phyloP scores from a whole-genome alignment of 192 early-diverging fungal species.

The Allomyces macrogynus region DNA sequence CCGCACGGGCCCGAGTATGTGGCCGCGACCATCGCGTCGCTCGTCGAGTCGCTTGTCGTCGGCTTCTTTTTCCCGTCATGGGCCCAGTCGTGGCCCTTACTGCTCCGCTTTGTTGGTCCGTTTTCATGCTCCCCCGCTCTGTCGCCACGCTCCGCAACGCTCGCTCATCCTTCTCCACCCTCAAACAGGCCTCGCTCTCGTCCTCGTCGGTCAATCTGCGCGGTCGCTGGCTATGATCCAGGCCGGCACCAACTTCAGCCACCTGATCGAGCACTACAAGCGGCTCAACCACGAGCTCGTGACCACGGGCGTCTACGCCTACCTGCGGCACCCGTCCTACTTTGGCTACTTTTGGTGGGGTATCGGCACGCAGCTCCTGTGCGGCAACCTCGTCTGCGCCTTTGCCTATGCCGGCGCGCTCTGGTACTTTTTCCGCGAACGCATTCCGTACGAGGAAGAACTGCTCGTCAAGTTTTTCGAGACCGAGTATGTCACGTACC shows the following conservation, averaged over 20 bases:
- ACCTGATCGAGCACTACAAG: slow-evolving; percentile 53
- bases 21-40: slow-evolving; percentile 34
- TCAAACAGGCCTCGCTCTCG: slow-evolving; percentile 28
- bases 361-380: slow-evolving; percentile 48
- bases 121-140: neutral
- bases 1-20: slow-evolving; percentile 54
- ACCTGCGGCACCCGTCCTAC: slow-evolving; percentile 83
- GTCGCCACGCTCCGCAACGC: neutral
- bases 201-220: slow-evolving; percentile 49
- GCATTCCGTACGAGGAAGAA: slow-evolving; percentile 63
- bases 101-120: slow-evolving; percentile 19
- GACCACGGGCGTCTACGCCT: slow-evolving; percentile 71
- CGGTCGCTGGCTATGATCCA: slow-evolving; percentile 75
- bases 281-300: slow-evolving; percentile 54
- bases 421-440: slow-evolving; percentile 48
- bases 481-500: slow-evolving; percentile 47
- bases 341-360: slow-evolving; percentile 92
- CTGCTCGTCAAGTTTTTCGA: slow-evolving; percentile 63
- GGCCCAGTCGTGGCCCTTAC: slow-evolving; percentile 21
- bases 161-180: neutral
- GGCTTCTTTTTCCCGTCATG: slow-evolving; percentile 29
- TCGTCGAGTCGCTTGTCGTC: slow-evolving; percentile 52
- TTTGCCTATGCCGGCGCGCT: slow-evolving; percentile 41
- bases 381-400: slow-evolving; percentile 61
- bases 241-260: slow-evolving; percentile 74